Base-by-base conservation (phyloP, 1,139 yeast genomes). In the Lodderomyces margitis region DNA sequence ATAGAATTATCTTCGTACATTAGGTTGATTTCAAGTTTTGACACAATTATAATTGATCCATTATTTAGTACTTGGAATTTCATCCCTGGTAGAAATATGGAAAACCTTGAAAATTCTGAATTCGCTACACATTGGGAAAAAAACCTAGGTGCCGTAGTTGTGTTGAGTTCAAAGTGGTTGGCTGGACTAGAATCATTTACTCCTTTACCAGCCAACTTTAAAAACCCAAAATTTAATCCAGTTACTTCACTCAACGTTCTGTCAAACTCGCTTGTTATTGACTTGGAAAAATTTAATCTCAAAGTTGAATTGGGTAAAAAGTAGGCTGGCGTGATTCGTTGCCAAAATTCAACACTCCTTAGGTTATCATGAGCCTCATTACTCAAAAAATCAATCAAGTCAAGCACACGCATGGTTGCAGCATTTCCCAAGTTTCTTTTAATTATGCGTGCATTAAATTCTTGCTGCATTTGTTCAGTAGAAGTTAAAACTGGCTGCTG, bases 1-100 rank as follows among this genome's bases (percentile, higher is more conserved):
- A 74, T 70, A 1, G 91, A 80, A 0, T 91, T 95, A 60, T 87
- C 95, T 3, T 65, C 61, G 56, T 80, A 86, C 54, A 71, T 68
- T 51, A 76, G 80, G 12, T 76, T 71, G 36, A 81, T 60, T 4
- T 75, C 64, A 37, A 83, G 68, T 39, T 81, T 71, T 8, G 87
- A 73, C 21, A 83, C 75, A 37, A 87, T 68, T 44, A 81, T 74
- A 0, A 84, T 79, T 8, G 81, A 73, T 1, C 89, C 89, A 51
- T 79, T 78, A 36, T 81, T 77, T 56, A 84, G 64, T 3, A 82
- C 81, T 54, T 81, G 86, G 38, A 84, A 84, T 46, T 80, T 74
- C 27, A 86, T 61, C 39, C 85, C 80, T 14, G 85, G 84, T 6
- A 87, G 74, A 5, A 75, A 64, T 3, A 86, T 58, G 42, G 79